Conservation (phyloP, 305 asterid species). For the Ajuga reptans region DNA sequence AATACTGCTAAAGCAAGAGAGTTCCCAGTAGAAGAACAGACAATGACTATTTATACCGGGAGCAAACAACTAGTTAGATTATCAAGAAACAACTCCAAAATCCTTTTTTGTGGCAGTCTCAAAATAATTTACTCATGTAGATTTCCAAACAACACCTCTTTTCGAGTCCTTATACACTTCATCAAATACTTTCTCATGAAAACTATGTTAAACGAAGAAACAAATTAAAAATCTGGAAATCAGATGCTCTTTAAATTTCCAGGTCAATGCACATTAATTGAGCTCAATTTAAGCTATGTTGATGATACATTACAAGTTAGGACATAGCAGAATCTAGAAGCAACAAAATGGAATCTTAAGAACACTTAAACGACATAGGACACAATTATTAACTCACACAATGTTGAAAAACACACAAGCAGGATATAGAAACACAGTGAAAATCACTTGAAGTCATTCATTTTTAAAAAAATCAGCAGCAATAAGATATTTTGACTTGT, state of each 20-base stretch:
- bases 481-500: not conserved
- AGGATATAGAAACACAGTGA: not conserved
- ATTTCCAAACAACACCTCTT: not conserved
- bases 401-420: not conserved
- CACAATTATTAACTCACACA: not conserved
- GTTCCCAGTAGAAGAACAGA: not conserved
- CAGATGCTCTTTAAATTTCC: not conserved
- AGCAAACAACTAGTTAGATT: too few species aligned
- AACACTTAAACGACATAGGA: not conserved
- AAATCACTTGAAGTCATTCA: not conserved
- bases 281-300: constrained; percentile 2
- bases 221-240: not conserved
- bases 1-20: not conserved
- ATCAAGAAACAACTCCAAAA: not conserved
- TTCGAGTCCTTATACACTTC: not conserved
- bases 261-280: not conserved
- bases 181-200: not conserved
- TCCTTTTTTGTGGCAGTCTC: not conserved
- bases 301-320: not conserved
- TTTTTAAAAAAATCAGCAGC: not conserved
- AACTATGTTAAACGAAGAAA: not conserved
- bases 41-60: too few species aligned
- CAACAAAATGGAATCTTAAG: not conserved
- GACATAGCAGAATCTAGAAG: not conserved
- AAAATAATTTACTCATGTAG: not conserved